Conservation (phyloP, 2,329 filamentous ascomycete species). For the Arthrocladium fulminans region DNA sequence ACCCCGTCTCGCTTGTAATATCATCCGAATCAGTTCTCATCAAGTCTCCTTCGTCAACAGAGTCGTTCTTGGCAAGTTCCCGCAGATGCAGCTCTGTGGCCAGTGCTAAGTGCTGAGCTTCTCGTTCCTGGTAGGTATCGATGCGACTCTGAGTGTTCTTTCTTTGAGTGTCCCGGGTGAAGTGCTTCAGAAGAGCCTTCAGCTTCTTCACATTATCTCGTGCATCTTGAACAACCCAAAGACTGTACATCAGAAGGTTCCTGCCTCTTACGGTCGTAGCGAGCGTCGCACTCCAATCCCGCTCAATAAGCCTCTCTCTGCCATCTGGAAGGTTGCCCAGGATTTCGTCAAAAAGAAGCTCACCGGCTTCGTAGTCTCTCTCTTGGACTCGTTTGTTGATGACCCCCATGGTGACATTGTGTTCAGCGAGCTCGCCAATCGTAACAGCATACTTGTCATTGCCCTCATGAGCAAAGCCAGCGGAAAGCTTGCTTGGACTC, state of each 20-base stretch:
- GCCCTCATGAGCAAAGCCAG: constrained; percentile 4
- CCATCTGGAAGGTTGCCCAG: constrained; percentile 6
- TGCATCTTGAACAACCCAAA: constrained; percentile 16
- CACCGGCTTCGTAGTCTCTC: constrained; percentile 8
- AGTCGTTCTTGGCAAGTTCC: background rate
- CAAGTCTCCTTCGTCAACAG: background rate
- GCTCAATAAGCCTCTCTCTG: background rate
- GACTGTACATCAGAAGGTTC: constrained; percentile 16
- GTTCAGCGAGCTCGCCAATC: constrained; percentile 17
- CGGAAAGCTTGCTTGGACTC: constrained; percentile 1
- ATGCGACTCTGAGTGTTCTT: constrained; percentile 18
- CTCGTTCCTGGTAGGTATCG: constrained; percentile 13
- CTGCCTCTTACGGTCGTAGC: constrained; percentile 13
- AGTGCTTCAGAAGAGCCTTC: constrained; percentile 6
- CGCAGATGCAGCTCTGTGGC: constrained; percentile 15
- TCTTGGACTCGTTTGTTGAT: constrained; percentile 12
- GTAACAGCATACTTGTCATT: constrained; percentile 12
- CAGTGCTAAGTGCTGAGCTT: constrained; percentile 16
- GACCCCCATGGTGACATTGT: constrained; percentile 12
- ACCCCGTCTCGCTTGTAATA: background rate
- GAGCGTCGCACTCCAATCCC: constrained; percentile 14
- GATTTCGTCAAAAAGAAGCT: constrained; percentile 10
- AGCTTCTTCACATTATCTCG: constrained; percentile 11
- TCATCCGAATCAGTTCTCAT: constrained; percentile 1
- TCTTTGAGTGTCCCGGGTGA: constrained; percentile 12